Conservation (phyloP, 2,329 filamentous ascomycete species). For the Talaromyces atroroseus region DNA sequence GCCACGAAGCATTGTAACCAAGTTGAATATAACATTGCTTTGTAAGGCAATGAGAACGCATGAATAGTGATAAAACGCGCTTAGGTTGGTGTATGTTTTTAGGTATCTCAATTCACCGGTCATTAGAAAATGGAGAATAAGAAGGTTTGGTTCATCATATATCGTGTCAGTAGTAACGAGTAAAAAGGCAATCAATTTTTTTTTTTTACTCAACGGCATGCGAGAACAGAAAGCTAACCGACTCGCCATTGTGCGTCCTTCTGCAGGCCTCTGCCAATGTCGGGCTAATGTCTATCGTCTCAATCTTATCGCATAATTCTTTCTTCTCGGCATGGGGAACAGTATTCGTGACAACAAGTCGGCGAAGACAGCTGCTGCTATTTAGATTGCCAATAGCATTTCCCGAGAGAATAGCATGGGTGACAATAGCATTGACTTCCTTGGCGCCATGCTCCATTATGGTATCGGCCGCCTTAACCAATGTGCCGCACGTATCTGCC, state of each 20-base stretch:
- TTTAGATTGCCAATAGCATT: conserved; percentile 84
- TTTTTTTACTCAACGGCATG: conserved; percentile 34
- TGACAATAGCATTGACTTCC: conserved; percentile 90
- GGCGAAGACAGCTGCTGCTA: conserved; percentile 61
- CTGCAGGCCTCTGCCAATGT: conserved; percentile 54
- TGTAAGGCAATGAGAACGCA: not conserved
- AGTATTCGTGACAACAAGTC: conserved; percentile 86
- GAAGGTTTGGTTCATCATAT: not conserved
- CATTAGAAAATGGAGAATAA: not conserved
- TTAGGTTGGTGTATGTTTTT: not conserved
- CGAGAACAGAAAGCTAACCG: conserved; percentile 48
- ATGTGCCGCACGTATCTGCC: conserved; percentile 90
- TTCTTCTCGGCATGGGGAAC: conserved; percentile 77
- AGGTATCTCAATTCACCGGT: not conserved
- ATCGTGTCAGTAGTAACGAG: not conserved
- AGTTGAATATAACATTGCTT: not conserved
- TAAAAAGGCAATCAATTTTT: not conserved
- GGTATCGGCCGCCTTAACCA: conserved; percentile 81
- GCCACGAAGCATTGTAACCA: not conserved
- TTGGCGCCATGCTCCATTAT: conserved; percentile 80
- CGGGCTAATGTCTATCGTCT: conserved; percentile 86
- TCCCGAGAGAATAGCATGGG: conserved; percentile 84
- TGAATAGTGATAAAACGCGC: not conserved
- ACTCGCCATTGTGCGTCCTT: conserved; percentile 48
- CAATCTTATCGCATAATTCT: conserved; percentile 69